These are phyloP conservation scores for Lepiota brunneoincarnata DNA, from an alignment of 768 basidiomycete genomes.

Conservation along the genomic window DNA sequence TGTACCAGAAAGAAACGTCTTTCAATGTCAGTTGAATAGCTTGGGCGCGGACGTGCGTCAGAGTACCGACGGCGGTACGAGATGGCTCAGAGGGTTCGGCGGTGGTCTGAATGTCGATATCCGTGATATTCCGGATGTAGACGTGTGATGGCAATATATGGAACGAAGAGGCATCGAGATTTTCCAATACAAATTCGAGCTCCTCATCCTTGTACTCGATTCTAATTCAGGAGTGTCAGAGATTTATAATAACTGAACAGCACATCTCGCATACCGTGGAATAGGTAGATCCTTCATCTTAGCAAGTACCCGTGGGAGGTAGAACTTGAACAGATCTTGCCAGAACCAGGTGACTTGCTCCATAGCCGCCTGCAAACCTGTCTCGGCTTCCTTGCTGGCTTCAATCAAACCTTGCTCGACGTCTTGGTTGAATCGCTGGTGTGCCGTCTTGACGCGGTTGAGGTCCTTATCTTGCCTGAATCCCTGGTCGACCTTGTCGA, in stretches of 20 bases:
- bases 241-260: not conserved
- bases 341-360: conserved; percentile 74
- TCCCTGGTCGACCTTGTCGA: conserved; percentile 41
- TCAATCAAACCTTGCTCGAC: conserved; percentile 40
- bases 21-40: conserved; percentile 61
- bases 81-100: conserved; percentile 33
- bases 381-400: conserved; percentile 33
- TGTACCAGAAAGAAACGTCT: conserved; percentile 75
- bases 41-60: conserved; percentile 64
- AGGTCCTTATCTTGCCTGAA: conserved; percentile 51
- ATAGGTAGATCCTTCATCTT: conserved; percentile 64
- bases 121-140: conserved; percentile 70
- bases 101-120: conserved; percentile 43
- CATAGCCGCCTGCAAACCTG: conserved; percentile 48
- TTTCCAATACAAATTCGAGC: conserved; percentile 73
- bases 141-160: conserved; percentile 67
- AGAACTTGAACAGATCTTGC: conserved; percentile 81
- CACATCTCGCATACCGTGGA: conserved; percentile 45
- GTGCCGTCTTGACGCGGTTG: conserved; percentile 42
- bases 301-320: conserved; percentile 55
- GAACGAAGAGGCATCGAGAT: conserved; percentile 67
- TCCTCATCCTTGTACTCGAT: conserved; percentile 70
- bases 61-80: conserved; percentile 53
- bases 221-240: conserved; percentile 30
- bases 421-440: conserved; percentile 44